A percentile compares a stretch with the other conserved stretches of the same genome.
Evolutionary conservation across 2,329 filamentous ascomycete species (phyloP).

Genomic region (Ophiostoma sp.): DNA sequence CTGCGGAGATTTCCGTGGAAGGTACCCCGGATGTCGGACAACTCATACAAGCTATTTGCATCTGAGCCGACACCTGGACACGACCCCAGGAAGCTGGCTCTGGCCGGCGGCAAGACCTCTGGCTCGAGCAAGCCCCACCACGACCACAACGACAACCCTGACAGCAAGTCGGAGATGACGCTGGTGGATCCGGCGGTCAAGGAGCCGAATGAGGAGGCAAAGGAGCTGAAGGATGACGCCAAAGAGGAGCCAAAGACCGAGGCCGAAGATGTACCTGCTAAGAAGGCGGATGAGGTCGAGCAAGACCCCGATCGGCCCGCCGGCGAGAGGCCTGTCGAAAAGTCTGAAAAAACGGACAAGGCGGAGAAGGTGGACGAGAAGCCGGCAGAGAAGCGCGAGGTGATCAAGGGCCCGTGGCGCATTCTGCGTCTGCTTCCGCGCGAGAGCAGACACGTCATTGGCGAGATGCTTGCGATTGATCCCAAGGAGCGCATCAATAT

Average conservation of each 20-base stretch:
- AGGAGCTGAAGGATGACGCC: neutral
- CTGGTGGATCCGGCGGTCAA: neutral
- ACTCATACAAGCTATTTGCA: conserved; percentile 90
- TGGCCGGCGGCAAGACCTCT: conserved; percentile 49
- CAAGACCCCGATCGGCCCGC: neutral
- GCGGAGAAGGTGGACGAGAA: conserved; percentile 27
- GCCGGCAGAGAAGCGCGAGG: conserved; percentile 58
- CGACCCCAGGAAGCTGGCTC: conserved; percentile 50
- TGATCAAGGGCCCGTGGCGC: conserved; percentile 89
- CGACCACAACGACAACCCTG: conserved; percentile 29
- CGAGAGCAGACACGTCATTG: conserved; percentile 84
- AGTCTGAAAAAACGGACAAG: conserved; percentile 31
- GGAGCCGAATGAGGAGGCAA: neutral
- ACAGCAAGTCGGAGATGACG: conserved; percentile 14
- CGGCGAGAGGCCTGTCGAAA: neutral
- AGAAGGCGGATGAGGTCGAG: neutral
- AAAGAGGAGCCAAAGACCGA: neutral
- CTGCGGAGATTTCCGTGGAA: conserved; percentile 96
- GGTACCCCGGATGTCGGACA: conserved; percentile 82
- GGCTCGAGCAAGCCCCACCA: conserved; percentile 49
- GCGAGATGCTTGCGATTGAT: conserved; percentile 86
- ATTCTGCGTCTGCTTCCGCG: conserved; percentile 80
- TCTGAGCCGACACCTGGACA: conserved; percentile 74
- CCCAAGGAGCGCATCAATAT: conserved; percentile 78
- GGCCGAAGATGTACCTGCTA: neutral